A percentile compares a stretch with the other conserved stretches of the same genome.
phyloP scores from a whole-genome alignment of 2,329 filamentous ascomycete species.

The Saccharata proteae region DNA sequence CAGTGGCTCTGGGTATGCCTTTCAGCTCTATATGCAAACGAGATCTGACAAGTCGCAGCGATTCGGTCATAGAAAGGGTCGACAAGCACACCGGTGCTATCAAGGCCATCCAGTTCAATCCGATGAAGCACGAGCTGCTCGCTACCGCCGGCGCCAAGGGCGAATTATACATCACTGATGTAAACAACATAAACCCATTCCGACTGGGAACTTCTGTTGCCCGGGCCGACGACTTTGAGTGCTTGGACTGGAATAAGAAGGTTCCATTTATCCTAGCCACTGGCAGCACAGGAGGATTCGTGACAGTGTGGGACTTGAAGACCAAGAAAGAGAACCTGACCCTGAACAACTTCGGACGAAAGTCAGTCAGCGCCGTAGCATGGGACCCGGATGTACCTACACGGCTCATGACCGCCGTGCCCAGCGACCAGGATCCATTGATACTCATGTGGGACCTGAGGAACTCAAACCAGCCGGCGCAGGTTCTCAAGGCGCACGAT shows the following conservation, averaged over 20 bases:
- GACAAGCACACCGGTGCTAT: constrained; percentile 86
- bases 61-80: constrained; percentile 75
- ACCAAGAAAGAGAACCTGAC: constrained; percentile 95
- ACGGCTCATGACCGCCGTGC: constrained; percentile 83
- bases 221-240: constrained; percentile 89
- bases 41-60: constrained; percentile 31
- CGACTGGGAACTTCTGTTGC: constrained; percentile 78
- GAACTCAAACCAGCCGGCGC: constrained; percentile 90
- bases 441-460: constrained; percentile 91
- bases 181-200: constrained; percentile 86
- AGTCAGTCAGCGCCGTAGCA: constrained; percentile 86
- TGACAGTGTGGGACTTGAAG: constrained; percentile 97
- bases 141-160: constrained; percentile 90
- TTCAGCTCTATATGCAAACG: constrained; percentile 4
- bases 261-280: constrained; percentile 93
- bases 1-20: constrained; percentile 35
- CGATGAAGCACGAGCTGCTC: constrained; percentile 76
- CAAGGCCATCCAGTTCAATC: constrained; percentile 95
- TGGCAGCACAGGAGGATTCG: constrained; percentile 83
- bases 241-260: constrained; percentile 96
- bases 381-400: constrained; percentile 95
- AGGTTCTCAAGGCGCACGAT: constrained; percentile 81
- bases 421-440: constrained; percentile 75
- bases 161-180: constrained; percentile 89
- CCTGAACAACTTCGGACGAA: constrained; percentile 77